Conservation (phyloP, 495 filamentous ascomycete genomes). For the Penicillium daleae region DNA sequence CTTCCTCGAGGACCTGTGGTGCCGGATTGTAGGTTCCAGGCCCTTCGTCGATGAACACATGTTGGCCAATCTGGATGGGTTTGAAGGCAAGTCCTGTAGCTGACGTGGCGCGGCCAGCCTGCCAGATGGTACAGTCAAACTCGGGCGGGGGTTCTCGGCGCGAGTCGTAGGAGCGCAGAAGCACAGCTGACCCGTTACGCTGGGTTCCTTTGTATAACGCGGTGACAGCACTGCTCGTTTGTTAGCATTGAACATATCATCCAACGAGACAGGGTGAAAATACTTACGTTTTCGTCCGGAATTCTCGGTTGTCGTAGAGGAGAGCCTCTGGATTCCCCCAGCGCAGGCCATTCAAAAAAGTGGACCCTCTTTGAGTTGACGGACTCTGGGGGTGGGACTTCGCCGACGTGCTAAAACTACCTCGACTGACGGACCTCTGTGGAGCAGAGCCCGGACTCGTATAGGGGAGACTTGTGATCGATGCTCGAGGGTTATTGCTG, state of each 20-base stretch:
- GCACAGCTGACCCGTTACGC: conserved; percentile 63
- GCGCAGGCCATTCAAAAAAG: conserved; percentile 49
- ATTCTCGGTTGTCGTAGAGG: conserved; percentile 80
- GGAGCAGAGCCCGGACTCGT: conserved; percentile 40
- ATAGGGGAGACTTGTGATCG: conserved; percentile 44
- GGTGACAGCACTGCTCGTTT: conserved; percentile 71
- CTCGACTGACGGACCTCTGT: conserved; percentile 50
- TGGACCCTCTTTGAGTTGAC: conserved; percentile 38
- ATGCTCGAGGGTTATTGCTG: conserved; percentile 34
- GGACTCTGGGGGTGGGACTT: conserved; percentile 35
- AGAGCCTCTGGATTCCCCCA: conserved; percentile 63
- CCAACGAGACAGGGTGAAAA: conserved; percentile 7
- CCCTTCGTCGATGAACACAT: conserved; percentile 92
- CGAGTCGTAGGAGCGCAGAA: conserved; percentile 93
- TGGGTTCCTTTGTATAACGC: conserved; percentile 84
- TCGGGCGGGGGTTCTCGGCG: conserved; percentile 86
- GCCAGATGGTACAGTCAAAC: conserved; percentile 91
- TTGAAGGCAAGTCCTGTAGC: conserved; percentile 95
- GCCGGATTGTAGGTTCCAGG: conserved; percentile 90
- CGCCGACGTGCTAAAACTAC: conserved; percentile 45
- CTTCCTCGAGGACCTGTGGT: conserved; percentile 85
- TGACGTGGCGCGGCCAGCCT: conserved; percentile 92
- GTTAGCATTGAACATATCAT: conserved; percentile 12
- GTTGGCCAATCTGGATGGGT: conserved; percentile 90
- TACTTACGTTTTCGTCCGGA: conserved; percentile 89